Percentiles rank a stretch among this genome's conserved stretches.
phyloP scores from a whole-genome alignment of 2,329 filamentous ascomycete genomes.

The Sporothrix dimorphospora region DNA sequence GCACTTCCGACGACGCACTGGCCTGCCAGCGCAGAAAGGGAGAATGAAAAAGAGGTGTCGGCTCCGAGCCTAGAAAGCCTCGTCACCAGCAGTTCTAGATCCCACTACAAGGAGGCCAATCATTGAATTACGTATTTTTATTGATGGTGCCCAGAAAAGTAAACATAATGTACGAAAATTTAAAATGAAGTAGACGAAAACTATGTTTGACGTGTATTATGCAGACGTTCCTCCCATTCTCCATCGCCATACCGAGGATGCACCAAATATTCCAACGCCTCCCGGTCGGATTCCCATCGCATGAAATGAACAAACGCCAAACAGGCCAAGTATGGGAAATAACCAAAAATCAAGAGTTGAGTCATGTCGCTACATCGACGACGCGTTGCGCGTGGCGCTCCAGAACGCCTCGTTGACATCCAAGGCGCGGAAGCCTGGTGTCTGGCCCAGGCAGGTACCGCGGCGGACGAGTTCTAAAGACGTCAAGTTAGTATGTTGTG shows the following conservation, averaged over 20 bases:
- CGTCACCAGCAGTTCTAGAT: not conserved
- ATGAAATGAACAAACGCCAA: slow-evolving; percentile 1
- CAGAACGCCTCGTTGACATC: slow-evolving; percentile 40
- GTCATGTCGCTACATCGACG: no score
- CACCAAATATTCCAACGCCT: slow-evolving; percentile 5
- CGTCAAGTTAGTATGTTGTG: not conserved
- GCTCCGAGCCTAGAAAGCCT: not conserved
- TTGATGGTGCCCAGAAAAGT: not conserved
- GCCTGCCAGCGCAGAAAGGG: no score
- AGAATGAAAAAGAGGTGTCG: not conserved
- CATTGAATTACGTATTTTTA: not conserved
- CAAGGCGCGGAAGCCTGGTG: slow-evolving; percentile 39
- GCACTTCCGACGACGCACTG: not conserved
- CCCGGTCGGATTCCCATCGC: not conserved
- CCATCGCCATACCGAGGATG: not conserved
- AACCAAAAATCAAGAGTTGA: not conserved
- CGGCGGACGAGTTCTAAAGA: slow-evolving; percentile 39
- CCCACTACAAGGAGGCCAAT: not conserved
- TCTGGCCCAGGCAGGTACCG: slow-evolving; percentile 39
- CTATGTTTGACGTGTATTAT: not conserved
- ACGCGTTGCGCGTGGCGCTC: slow-evolving; percentile 21
- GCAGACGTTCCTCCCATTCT: not conserved
- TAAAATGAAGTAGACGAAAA: not conserved
- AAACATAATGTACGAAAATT: not conserved
- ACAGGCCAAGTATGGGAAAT: not conserved